These are phyloP conservation scores for Lineolata rhizophorae DNA, from an alignment of 495 filamentous ascomycete species.

Conservation along the genomic window DNA sequence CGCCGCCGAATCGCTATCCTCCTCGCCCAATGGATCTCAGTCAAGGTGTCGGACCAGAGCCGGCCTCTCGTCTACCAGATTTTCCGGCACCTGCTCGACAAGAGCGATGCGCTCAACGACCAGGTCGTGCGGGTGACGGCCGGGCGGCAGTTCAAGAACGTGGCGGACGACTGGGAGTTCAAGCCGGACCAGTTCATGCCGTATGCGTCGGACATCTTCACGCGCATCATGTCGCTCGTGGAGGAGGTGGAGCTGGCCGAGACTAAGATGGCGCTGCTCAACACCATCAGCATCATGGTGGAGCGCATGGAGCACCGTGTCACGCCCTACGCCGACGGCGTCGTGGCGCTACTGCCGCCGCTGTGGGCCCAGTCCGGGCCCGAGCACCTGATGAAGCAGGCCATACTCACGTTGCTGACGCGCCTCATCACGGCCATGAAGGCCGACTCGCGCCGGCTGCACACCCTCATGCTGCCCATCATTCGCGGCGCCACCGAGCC, in stretches of 20 bases:
- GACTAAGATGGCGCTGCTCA: conserved; percentile 66
- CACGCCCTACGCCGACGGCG: conserved; percentile 50
- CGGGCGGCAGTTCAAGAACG: conserved; percentile 54
- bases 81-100: conserved; percentile 68
- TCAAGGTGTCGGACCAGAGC: conserved; percentile 41
- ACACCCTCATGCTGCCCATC: conserved; percentile 51
- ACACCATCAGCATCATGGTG: conserved; percentile 62
- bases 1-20: conserved; percentile 71
- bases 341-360: conserved; percentile 57
- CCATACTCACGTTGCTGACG: conserved; percentile 62
- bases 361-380: conserved; percentile 68
- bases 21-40: conserved; percentile 69
- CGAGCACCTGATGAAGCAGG: conserved; percentile 78
- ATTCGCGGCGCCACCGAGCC: conserved; percentile 58
- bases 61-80: conserved; percentile 65
- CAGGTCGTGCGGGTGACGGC: conserved; percentile 81
- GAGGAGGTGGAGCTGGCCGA: conserved; percentile 65
- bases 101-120: conserved; percentile 60
- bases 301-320: conserved; percentile 54
- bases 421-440: conserved; percentile 63
- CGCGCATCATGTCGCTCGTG: conserved; percentile 48
- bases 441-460: conserved; percentile 46
- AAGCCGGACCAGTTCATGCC: conserved; percentile 43
- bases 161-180: conserved; percentile 76
- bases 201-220: conserved; percentile 46